Evolutionary conservation across 192 early-diverging fungal genomes (phyloP).

Genomic region (Coemansia asiatica): DNA sequence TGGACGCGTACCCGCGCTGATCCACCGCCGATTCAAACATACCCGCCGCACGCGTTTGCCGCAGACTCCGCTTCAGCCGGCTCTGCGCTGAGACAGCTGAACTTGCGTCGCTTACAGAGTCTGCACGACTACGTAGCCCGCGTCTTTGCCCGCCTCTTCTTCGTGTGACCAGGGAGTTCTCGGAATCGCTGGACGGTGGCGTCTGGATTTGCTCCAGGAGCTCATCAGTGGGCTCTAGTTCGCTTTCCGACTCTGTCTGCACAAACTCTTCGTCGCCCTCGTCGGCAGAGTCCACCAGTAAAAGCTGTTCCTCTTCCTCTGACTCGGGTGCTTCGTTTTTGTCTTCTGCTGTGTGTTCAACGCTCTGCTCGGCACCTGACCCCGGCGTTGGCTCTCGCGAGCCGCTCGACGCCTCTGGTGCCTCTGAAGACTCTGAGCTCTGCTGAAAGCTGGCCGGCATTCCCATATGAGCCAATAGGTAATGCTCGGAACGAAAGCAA

Average conservation of each 20-base stretch:
- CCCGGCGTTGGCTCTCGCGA: background rate
- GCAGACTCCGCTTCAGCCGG: background rate
- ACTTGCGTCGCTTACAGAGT: background rate
- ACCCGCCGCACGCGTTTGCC: background rate
- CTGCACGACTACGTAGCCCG: background rate
- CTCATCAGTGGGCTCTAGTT: constrained; percentile 9
- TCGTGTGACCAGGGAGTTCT: background rate
- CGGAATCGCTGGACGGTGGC: constrained; percentile 2
- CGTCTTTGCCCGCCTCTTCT: background rate
- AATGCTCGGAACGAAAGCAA: too few species aligned
- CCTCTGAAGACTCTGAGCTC: background rate
- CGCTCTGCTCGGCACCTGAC: background rate
- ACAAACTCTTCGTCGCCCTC: constrained; percentile 31
- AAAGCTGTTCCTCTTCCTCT: background rate
- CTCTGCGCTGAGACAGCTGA: background rate
- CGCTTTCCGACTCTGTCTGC: constrained; percentile 11
- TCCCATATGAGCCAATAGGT: background rate
- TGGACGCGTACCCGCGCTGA: constrained; percentile 34
- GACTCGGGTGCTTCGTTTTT: background rate
- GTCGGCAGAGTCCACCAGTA: constrained; percentile 9
- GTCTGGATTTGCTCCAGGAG: background rate
- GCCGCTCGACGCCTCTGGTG: background rate
- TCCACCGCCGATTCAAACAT: background rate
- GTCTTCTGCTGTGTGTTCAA: background rate
- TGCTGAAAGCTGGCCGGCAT: constrained; percentile 4